Evolutionary conservation across 345 rosid species (phyloP).

Genomic region (Leavenworthia alabamica): DNA sequence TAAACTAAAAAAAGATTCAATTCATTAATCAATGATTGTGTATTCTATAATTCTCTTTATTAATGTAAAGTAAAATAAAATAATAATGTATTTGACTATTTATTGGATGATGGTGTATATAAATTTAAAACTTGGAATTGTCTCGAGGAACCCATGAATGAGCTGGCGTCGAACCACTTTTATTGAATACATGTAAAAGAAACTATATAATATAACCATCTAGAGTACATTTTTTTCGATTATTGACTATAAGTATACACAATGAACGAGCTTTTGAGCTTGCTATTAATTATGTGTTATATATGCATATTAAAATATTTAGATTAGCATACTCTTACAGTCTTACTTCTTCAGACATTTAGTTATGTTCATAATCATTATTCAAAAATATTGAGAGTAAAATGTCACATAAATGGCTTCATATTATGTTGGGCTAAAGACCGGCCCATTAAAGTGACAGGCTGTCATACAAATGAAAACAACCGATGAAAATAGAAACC

Average conservation of each 20-base stretch:
- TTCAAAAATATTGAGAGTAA: too few relatives aligned
- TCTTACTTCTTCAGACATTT: too few relatives aligned
- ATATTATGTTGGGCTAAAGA: too few relatives aligned
- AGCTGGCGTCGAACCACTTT: constrained; percentile 24
- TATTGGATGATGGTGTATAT: background rate
- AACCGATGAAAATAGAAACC: too few relatives aligned
- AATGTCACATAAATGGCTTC: too few relatives aligned
- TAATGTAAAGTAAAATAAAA: constrained; percentile 18
- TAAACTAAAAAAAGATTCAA: constrained; percentile 20
- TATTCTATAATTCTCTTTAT: constrained; percentile 8
- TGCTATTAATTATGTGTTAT: background rate
- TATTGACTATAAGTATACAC: constrained; percentile 16
- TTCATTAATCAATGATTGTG: constrained; percentile 12
- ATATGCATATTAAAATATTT: background rate
- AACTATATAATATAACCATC: background rate
- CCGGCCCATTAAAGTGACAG: too few relatives aligned
- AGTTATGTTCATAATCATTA: too few relatives aligned
- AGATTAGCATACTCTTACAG: too few relatives aligned
- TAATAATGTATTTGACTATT: constrained; percentile 12
- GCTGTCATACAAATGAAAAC: too few relatives aligned
- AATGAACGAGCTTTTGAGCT: constrained; percentile 3
- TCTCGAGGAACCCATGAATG: constrained; percentile 9
- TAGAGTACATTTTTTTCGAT: background rate
- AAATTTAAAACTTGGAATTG: background rate
- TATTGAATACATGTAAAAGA: constrained; percentile 1